phyloP scores from a whole-genome alignment of 441 rosid genomes.

The Omphalea diandra region DNA sequence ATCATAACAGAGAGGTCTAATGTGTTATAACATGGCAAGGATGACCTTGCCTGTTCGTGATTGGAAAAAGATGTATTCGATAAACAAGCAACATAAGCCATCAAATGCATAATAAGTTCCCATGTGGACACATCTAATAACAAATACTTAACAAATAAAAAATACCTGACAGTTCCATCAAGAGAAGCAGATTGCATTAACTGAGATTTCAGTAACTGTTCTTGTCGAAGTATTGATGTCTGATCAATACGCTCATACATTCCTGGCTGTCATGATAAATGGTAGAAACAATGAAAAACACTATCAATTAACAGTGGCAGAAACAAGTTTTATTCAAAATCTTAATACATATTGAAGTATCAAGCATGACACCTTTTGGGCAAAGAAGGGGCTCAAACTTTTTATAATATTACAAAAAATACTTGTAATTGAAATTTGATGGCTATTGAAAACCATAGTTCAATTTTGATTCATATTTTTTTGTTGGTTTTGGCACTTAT shows the following conservation, averaged over 20 bases:
- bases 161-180: slow-evolving; percentile 82
- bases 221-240: slow-evolving; percentile 78
- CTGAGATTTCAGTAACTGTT: slow-evolving; percentile 76
- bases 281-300: slow-evolving; percentile 8
- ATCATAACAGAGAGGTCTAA: slow-evolving; percentile 27
- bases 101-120: slow-evolving; percentile 24
- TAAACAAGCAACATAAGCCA: slow-evolving; percentile 18
- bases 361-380: not conserved
- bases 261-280: slow-evolving; percentile 52
- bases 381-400: not conserved
- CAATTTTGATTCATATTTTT: not conserved
- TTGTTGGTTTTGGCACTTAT: not conserved
- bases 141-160: slow-evolving; percentile 16
- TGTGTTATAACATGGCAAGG: slow-evolving; percentile 25
- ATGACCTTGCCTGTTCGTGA: slow-evolving; percentile 29
- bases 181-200: slow-evolving; percentile 66
- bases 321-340: no score
- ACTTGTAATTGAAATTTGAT: not conserved
- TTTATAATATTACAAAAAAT: not conserved
- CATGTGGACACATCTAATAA: slow-evolving; percentile 15
- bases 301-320: slow-evolving; percentile 6
- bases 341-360: not conserved
- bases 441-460: not conserved
- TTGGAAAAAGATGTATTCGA: slow-evolving; percentile 8
- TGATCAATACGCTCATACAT: slow-evolving; percentile 80